Evolutionary conservation across 2,329 filamentous ascomycete species (phyloP).

Genomic region (Neocatenulostroma microsporum): DNA sequence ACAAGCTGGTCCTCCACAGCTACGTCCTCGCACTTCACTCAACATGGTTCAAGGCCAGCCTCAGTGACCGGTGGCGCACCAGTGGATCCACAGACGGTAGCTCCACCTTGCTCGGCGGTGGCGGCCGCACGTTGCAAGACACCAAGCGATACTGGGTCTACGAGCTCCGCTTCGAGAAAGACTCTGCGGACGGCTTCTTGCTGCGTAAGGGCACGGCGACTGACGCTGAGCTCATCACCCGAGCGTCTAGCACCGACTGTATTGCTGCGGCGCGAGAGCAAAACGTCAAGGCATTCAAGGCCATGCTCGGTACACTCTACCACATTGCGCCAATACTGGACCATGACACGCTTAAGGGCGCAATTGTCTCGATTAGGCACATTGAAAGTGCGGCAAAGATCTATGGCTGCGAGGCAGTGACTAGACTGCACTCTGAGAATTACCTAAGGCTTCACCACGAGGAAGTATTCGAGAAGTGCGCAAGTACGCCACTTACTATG

Average conservation of each 20-base stretch:
- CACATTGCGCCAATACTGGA: conserved; percentile 1
- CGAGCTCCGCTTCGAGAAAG: conserved; percentile 11
- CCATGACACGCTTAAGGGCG: not conserved
- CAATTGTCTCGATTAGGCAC: not conserved
- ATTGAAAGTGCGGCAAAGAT: not conserved
- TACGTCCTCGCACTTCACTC: conserved; percentile 9
- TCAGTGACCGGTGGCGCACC: conserved; percentile 9
- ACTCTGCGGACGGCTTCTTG: conserved; percentile 2
- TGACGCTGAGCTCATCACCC: conserved; percentile 6
- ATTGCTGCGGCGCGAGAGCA: not conserved
- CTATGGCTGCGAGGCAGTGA: conserved; percentile 1
- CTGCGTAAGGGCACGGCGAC: not conserved
- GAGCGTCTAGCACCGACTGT: not conserved
- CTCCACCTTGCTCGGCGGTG: not conserved
- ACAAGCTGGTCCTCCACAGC: conserved; percentile 8
- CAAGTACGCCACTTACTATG: not conserved
- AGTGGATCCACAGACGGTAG: too few species aligned
- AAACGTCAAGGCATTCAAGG: conserved; percentile 1
- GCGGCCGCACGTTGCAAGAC: not conserved
- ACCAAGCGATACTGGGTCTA: conserved; percentile 2
- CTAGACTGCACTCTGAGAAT: conserved; percentile 1
- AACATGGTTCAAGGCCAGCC: conserved; percentile 11
- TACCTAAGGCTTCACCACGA: conserved; percentile 1
- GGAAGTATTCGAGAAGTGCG: not conserved
- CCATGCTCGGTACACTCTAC: conserved; percentile 1